A percentile compares a stretch with the other conserved stretches of the same genome.
phyloP scores from a whole-genome alignment of 2,329 filamentous ascomycete species.

The Phaeosphaeria sp. region DNA sequence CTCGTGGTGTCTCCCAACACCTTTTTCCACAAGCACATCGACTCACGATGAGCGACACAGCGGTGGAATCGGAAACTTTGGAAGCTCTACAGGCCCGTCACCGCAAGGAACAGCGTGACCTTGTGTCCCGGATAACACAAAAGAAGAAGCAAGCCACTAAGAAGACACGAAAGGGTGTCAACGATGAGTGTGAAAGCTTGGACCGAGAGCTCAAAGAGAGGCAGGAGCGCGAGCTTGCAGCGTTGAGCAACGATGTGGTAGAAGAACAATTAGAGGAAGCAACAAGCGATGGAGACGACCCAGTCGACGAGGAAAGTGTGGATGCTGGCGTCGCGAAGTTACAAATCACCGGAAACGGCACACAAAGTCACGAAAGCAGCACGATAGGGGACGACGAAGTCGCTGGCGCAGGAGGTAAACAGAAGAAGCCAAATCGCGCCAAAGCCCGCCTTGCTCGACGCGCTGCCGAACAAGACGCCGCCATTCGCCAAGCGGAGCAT shows the following conservation, averaged over 20 bases:
- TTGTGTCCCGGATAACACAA: slow-evolving; percentile 83
- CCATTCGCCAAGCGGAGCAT: slow-evolving; percentile 69
- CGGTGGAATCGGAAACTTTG: slow-evolving; percentile 52
- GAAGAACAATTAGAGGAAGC: slow-evolving; percentile 8
- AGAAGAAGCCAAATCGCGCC: slow-evolving; percentile 85
- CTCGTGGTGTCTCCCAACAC: background rate
- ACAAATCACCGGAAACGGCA: slow-evolving; percentile 6
- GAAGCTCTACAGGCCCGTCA: slow-evolving; percentile 82
- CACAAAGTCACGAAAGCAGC: background rate
- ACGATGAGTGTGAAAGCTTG: slow-evolving; percentile 67
- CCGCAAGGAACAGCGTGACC: slow-evolving; percentile 84
- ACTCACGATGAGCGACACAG: slow-evolving; percentile 15
- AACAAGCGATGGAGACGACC: slow-evolving; percentile 3
- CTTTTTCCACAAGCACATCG: background rate
- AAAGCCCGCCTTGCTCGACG: slow-evolving; percentile 90
- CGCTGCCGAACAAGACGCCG: slow-evolving; percentile 80
- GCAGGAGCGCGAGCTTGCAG: slow-evolving; percentile 58
- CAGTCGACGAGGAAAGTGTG: slow-evolving; percentile 13
- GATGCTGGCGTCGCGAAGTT: slow-evolving; percentile 19
- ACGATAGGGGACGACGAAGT: slow-evolving; percentile 7
- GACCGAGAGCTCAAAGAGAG: slow-evolving; percentile 63
- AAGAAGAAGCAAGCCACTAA: slow-evolving; percentile 98
- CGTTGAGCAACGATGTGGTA: slow-evolving; percentile 13
- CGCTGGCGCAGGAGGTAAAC: slow-evolving; percentile 15
- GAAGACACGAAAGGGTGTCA: slow-evolving; percentile 67